Base-by-base conservation (phyloP, 139 green algal genomes). In the Micractinium conductrix region DNA sequence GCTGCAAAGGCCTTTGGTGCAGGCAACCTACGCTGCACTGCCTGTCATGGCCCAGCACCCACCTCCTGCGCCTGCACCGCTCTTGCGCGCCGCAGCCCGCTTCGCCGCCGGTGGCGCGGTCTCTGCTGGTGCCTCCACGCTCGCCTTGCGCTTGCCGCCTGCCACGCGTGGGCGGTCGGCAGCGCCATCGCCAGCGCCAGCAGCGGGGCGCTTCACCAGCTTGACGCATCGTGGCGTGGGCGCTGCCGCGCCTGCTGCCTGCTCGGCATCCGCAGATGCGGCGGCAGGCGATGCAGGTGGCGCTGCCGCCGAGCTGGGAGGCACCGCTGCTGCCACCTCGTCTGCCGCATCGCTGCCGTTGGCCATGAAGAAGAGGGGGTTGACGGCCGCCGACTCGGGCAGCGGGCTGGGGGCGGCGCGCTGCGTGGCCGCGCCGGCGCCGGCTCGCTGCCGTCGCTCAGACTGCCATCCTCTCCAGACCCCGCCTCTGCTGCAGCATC, bases 71-170 rank as follows among this genome's bases (percentile, higher is more conserved):
- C n/a, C 55, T 12, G 8, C 55, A 24, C 55, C 55, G 55, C 55
- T 65, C 55, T 65, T 12, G 55, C 55, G 55, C 55, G 55, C 55
- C 55, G 26, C n/a, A n/a, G n/a, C 21, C 55, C 63, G 63, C 63
- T 71, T 71, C n/a, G 63, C 33, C 19, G 63, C 63, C 63, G 63
- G 63, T 12, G 30, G 63, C 63, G 4, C 26, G 30, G 26, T n/a
- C 63, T 71, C 63, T n/a, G 40, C 9, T 37, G 63, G 30, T 8
- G 63, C 63, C 63, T 71, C 63, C 63, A 40, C 63, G 40, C 55
- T 65, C 8, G 63, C 63, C n/a, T 71, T 71, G 63, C 63, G 63
- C 63, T 71, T 71, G 63, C 63, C 63, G n/a, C 63, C 30, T 6
- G 30, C 63, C 63, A 40, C n/a, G 26, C 8, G 63, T 19, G 26